These are phyloP conservation scores for Pyrenula aspistea DNA, from an alignment of 495 filamentous ascomycete genomes.

Conservation along the genomic window DNA sequence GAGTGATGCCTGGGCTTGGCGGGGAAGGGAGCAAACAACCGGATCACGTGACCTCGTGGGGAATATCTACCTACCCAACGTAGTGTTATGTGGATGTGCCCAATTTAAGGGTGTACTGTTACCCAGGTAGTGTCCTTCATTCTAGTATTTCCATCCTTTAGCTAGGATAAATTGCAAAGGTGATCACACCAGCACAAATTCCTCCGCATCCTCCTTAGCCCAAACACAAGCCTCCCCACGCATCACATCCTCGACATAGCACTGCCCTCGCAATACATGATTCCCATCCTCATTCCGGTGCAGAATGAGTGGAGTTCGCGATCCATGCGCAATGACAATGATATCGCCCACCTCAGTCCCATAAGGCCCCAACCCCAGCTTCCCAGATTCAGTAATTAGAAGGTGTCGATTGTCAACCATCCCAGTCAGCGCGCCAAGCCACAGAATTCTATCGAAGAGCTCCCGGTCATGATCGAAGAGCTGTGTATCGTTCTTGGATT, in stretches of 20 bases:
- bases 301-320: not conserved
- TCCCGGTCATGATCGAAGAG: not conserved
- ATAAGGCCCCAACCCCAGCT: not conserved
- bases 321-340: not conserved
- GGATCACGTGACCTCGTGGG: no score
- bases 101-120: no score
- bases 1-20: no score
- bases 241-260: not conserved
- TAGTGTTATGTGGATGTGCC: no score
- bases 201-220: not conserved
- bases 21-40: no score
- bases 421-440: not conserved
- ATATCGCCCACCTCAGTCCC: not conserved
- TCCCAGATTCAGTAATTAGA: not conserved
- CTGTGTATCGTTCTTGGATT: not conserved
- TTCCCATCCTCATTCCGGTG: not conserved
- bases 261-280: not conserved
- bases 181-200: not conserved
- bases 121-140: no score
- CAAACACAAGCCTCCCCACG: not conserved
- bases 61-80: no score
- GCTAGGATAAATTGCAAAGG: no score
- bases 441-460: not conserved
- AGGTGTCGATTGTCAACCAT: not conserved
- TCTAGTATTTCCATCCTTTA: no score